These are phyloP conservation scores for Saturnispora hagleri DNA, from an alignment of 805 yeast species.

Conservation along the genomic window DNA sequence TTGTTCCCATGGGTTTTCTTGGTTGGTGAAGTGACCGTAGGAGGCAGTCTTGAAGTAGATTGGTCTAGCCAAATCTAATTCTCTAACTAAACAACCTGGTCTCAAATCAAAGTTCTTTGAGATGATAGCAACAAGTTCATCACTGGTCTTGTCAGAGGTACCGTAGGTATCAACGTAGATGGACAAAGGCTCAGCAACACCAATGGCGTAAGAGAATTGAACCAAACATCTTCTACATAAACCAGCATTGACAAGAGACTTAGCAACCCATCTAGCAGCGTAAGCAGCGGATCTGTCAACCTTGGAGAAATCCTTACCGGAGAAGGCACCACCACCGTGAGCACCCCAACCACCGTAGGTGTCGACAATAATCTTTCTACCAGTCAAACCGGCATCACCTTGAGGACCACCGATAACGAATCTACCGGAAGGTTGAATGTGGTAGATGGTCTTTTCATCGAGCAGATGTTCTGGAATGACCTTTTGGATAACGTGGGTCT, in stretches of 20 bases:
- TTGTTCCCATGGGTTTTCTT: constrained; percentile 97
- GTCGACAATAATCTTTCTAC: constrained; percentile 98
- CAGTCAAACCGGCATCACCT: constrained; percentile 99
- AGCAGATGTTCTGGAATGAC: constrained; percentile 85
- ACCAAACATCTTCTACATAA: constrained; percentile 95
- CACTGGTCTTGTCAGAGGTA: constrained; percentile 83
- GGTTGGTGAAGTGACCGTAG: constrained; percentile 99
- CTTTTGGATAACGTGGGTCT: constrained; percentile 76
- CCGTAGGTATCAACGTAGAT: constrained; percentile 98
- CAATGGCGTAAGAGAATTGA: constrained; percentile 98
- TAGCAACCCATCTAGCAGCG: constrained; percentile 99
- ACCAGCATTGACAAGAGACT: constrained; percentile 91
- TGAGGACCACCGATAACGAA: constrained; percentile 99
- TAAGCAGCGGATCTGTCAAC: constrained; percentile 99
- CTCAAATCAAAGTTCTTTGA: constrained; percentile 94
- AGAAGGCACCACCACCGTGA: constrained; percentile 99
- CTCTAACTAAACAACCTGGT: constrained; percentile 98
- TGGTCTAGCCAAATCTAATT: constrained; percentile 97
- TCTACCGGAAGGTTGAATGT: constrained; percentile 99
- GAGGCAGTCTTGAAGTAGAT: constrained; percentile 98
- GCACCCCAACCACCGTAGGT: constrained; percentile 99
- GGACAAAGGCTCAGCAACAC: constrained; percentile 99
- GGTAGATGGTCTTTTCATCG: constrained; percentile 93
- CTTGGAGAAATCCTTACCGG: constrained; percentile 99
- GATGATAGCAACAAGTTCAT: constrained; percentile 85